Base-by-base conservation (phyloP, 176 grass and related monocot species). In the Rhynchospora pubera region DNA sequence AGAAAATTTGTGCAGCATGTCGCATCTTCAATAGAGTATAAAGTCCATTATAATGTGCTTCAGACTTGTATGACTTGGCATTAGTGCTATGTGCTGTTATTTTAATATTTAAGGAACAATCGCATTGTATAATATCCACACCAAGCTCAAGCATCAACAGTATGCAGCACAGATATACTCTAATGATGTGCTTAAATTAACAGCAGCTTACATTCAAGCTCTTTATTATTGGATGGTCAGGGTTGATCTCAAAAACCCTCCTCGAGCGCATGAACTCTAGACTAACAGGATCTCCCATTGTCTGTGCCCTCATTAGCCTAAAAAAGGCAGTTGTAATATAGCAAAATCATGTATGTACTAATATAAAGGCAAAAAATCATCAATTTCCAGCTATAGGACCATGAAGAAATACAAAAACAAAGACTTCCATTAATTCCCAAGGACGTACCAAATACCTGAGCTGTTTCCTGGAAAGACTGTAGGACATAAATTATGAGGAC, bases 171-270 rank as follows among this genome's bases (percentile, higher is more conserved):
- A 63, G 18, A 39, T 39, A 26, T 47, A 8, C 16, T 58, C 68
- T 13, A 6, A 57, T 26, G 48, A 84, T 21, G 68, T 42, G n/a
- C 24, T 64, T 26, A 66, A 28, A 34, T 34, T 53, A 19, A 53
- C 15, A 66, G 16, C 46, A 12, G 57, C 87, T 95, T 90, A 95
- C 96, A 89, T 95, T 95, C 80, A 99, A 85, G 12, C 85, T 26
- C 86, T 88, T 91, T 65, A 99, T 93, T 74, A 99, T 95, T 32
- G 91, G 89, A 62, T 99, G 96, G 23, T 89, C 91, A 84, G 96
- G 93, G 84, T 99, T 99, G 79, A 95, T 99, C 87, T 99, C 96
- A 65, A 99, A 99, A 48, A 99, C 96, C 88, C 90, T 99, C 82
- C 96, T 93, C 13, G 92, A 93, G 9, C 87, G 85, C 96, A 99